Evolutionary conservation across 768 basidiomycete genomes (phyloP), one percentile per base, ranked within the genome.

Genomic region (Boletus insuetus): DNA sequence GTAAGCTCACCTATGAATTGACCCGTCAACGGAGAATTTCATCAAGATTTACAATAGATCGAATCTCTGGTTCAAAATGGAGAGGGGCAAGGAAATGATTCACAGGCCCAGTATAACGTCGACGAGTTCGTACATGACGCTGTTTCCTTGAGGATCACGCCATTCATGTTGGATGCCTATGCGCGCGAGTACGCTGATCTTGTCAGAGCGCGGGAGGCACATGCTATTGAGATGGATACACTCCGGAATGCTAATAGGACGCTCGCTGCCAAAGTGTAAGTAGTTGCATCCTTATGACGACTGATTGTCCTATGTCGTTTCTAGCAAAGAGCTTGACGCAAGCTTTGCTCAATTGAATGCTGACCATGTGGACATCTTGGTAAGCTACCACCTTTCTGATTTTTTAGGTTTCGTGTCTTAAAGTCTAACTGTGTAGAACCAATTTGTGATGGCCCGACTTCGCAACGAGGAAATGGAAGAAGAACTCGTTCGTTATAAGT

Each of bases 121-220:
- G 83, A 95, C 61, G 84, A 86, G 42, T 95, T 98, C 69, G 88
- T 98, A 6, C 79, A 84, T 53, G 94, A 98, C 64, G 89, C 95
- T 9, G 84, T 91, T 55, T 83, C 85, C 20, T 73, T 97, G 63
- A 81, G 82, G 58, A 93, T 99, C 60, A 97, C 95, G 5, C 92
- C 97, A 0, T 95, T 98, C 73, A 94, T 95, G 92, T 78, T 98
- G 39, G 96, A 98, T 65, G 80, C 84, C 19, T 96, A 91, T 67
- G 82, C 86, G 32, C 89, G 85, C 51, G 94, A 97, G 73, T 96
- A 94, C 66, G 85, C 91, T 59, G 94, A 96, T 54, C 73, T 85
- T 51, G 74, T 91, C 55, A 82, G 86, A 22, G 81, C 81, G 48
- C 85, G 84, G 35, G 92, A 94, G 55, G 89, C 89, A 55, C 93